A percentile compares a stretch with the other conserved stretches of the same genome.
phyloP scores from a whole-genome alignment of 768 basidiomycete genomes.

The Neoboletus brunneissimus region DNA sequence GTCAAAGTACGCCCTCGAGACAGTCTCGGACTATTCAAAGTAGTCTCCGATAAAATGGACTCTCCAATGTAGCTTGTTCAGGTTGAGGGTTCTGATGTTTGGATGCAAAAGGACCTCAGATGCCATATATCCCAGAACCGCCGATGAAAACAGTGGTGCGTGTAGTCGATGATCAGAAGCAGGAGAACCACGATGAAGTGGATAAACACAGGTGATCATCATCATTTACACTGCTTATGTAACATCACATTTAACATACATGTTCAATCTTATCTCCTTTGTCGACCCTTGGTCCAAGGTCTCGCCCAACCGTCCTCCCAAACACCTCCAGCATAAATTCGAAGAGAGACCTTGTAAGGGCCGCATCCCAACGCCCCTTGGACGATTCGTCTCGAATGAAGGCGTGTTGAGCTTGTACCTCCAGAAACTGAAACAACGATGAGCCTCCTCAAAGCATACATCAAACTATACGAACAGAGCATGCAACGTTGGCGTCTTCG shows the following conservation, averaged over 20 bases:
- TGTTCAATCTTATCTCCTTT: conserved; percentile 60
- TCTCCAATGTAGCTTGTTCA: conserved; percentile 1
- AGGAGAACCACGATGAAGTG: too few species aligned
- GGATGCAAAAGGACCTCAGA: not conserved
- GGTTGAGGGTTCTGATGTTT: not conserved
- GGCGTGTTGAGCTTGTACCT: conserved; percentile 96
- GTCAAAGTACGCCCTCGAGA: not conserved
- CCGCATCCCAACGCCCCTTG: conserved; percentile 96
- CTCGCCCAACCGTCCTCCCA: conserved; percentile 80
- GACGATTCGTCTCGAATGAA: conserved; percentile 91
- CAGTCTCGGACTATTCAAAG: not conserved
- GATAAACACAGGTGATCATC: too few species aligned
- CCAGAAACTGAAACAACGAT: conserved; percentile 63
- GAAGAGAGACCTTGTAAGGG: conserved; percentile 77
- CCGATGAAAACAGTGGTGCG: not conserved
- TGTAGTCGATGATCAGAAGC: not conserved
- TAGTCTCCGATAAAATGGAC: conserved; percentile 1
- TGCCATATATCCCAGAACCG: too few species aligned
- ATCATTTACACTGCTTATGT: not conserved
- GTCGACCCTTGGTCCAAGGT: conserved; percentile 67
- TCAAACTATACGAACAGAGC: conserved; percentile 54
- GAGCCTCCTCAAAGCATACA: not conserved
- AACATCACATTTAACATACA: conserved; percentile 51
- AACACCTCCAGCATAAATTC: conserved; percentile 92
- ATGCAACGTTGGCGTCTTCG: conserved; percentile 72